Base-by-base conservation (phyloP, 768 basidiomycete species). In the Mycena filopes region DNA sequence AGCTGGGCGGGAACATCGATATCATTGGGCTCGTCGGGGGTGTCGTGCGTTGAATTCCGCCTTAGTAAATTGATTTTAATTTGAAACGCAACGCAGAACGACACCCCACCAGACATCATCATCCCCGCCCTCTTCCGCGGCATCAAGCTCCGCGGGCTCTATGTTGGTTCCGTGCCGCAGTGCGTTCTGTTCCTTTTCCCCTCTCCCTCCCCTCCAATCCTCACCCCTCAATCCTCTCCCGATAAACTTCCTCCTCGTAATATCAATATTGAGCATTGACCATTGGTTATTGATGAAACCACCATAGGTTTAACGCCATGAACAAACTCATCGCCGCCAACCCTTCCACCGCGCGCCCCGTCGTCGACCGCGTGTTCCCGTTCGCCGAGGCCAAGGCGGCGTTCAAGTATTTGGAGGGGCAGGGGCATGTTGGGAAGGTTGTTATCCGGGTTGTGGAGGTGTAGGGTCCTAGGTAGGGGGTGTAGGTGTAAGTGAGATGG, bases 401-500 rank as follows among this genome's bases (percentile, higher is more conserved):
- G 4, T 86, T 82, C 66, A 73, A 76, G 55, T 81, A 84, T 69
- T 73, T 85, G 60, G 75, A 80, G 65, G 79, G 78, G 8, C 83
- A 84, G 64, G 77, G 79, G 63, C 83, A 86, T 70, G 80, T 86
- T 15, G 86, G 86, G 40, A 86, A 87, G 73, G 82, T 87, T 9
- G 80, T 83, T 20, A 80, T 85, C 58, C 47, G 55, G 45, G 16
- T 50, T 16, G n/a, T n/a, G n/a, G n/a, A n/a, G n/a, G n/a, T n/a
- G n/a, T n/a, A n/a, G n/a, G n/a, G n/a, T n/a, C n/a, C n/a, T n/a
- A n/a, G n/a, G n/a, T n/a, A n/a, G n/a, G n/a, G n/a, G n/a, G n/a
- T n/a, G n/a, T n/a, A n/a, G n/a, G n/a, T n/a, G n/a, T n/a, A n/a
- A n/a, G n/a, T n/a, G n/a, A n/a, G n/a, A n/a, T n/a, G n/a, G n/a